A percentile compares a stretch with the other conserved stretches of the same genome.
phyloP scores from a whole-genome alignment of 768 basidiomycete genomes.

The Russula foetens region DNA sequence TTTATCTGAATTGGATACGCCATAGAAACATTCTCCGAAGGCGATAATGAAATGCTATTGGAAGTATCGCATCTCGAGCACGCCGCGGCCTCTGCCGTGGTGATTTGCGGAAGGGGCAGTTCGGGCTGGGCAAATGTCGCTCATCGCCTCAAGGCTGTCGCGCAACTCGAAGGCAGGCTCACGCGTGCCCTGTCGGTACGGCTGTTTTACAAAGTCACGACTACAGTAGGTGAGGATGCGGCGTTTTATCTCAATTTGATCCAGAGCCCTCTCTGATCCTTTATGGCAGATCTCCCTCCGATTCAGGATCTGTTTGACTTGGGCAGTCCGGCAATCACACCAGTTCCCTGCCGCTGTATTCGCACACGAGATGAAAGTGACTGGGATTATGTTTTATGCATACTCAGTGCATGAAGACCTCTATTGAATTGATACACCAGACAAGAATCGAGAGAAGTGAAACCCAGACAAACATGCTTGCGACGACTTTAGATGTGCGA shows the following conservation, averaged over 20 bases:
- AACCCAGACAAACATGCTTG: not conserved
- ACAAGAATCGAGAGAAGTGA: constrained; percentile 1
- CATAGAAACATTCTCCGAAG: constrained; percentile 2
- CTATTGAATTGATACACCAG: not conserved
- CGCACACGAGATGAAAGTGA: constrained; percentile 34
- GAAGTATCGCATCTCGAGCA: constrained; percentile 4
- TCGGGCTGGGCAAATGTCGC: constrained; percentile 2
- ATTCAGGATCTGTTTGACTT: constrained; percentile 2
- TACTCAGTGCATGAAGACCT: constrained; percentile 27
- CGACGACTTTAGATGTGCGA: constrained; percentile 2
- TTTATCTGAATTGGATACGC: not conserved
- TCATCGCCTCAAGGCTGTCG: constrained; percentile 11
- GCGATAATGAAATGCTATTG: not conserved
- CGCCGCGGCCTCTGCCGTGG: constrained; percentile 6
- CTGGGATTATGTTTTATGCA: constrained; percentile 53
- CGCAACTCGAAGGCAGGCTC: constrained; percentile 19
- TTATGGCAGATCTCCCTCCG: not conserved
- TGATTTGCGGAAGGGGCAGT: constrained; percentile 16
- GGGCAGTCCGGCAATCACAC: constrained; percentile 33
- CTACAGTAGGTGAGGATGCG: constrained; percentile 17
- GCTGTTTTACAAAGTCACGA: constrained; percentile 32
- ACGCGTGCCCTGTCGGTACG: constrained; percentile 35
- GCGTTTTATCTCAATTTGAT: not conserved
- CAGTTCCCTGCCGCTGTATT: constrained; percentile 46
- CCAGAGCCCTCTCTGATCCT: not conserved